A percentile compares a stretch with the other conserved stretches of the same genome.
These are phyloP conservation scores for Clarireedia monteithiana DNA, from an alignment of 2,329 filamentous ascomycete species.

Conservation along the genomic window DNA sequence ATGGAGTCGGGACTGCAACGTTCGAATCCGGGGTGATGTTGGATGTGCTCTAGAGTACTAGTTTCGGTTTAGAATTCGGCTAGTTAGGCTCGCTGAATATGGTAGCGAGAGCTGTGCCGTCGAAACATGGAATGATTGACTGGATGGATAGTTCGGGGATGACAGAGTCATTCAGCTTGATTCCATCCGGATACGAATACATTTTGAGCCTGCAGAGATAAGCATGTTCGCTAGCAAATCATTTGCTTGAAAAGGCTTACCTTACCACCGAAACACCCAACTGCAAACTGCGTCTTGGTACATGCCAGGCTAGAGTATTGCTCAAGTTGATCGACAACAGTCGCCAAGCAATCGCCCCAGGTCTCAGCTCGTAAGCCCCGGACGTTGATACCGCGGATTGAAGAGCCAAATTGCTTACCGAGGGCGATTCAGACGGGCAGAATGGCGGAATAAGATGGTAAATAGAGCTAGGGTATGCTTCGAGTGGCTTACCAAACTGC, in stretches of 20 bases:
- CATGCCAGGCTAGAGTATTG: slow-evolving; percentile 12
- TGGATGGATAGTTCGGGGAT: no score
- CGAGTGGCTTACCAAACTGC: slow-evolving; percentile 27
- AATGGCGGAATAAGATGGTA: slow-evolving; percentile 29
- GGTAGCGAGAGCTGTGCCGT: no score
- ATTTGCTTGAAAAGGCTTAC: slow-evolving; percentile 13
- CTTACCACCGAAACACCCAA: slow-evolving; percentile 15
- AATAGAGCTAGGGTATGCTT: slow-evolving; percentile 25
- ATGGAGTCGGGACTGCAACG: background rate
- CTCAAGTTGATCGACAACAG: slow-evolving; percentile 11
- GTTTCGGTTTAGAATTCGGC: no score
- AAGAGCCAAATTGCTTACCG: slow-evolving; percentile 15
- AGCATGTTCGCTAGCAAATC: slow-evolving; percentile 15
- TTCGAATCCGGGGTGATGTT: no score
- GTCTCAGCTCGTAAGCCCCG: slow-evolving; percentile 12
- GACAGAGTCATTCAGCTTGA: no score
- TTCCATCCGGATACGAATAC: background rate
- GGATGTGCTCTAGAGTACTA: no score
- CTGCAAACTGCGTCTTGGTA: slow-evolving; percentile 14
- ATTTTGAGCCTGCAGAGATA: slow-evolving; percentile 11
- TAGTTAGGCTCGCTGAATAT: no score
- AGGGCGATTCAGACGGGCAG: slow-evolving; percentile 24
- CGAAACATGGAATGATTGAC: no score
- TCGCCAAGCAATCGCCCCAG: slow-evolving; percentile 24
- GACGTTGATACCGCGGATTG: slow-evolving; percentile 12